Evolutionary conservation across 2,329 filamentous ascomycete genomes (phyloP), one percentile per base, ranked within the genome.

Genomic region (Pyricularia sp.): DNA sequence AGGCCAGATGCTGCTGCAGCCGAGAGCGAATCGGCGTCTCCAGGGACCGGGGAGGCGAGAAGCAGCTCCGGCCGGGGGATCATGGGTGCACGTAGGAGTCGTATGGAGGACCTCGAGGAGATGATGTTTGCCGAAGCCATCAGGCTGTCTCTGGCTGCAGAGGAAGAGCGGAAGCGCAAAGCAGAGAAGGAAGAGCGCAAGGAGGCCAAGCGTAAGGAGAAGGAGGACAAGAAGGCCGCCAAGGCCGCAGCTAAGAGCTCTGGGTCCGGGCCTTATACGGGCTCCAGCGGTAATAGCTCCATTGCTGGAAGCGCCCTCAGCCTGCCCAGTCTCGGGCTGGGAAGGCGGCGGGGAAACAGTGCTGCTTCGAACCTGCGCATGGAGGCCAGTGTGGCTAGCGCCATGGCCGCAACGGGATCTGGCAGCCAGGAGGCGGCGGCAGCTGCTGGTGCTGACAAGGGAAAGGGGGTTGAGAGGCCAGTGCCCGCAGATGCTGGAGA

Each of bases 91-190:
- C 74, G 82, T 70, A 78, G 83, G 64, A 77, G 76, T 69, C 85
- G 92, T 33, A 88, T 96, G 76, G 92, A 96, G 26, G 94, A 98
- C 73, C 84, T 98, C 0, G 95, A 99, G 77, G 94, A 97, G 66
- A 92, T 99, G 83, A 99, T 99, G 95, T 93, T 98, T 83, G 93
- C 95, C 84, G 95, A 99, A 78, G 95, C 95, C 0, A 96, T 99
- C 65, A 86, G 95, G 58, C 79, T 97, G 33, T 97, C 93, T 65
- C 82, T 99, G n/a, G 93, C 91, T 0, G 90, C 92, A 1, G 95
- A 99, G 77, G 94, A 98, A 75, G 94, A 98, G 61, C 87, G 94
- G n/a, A 91, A 93, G 73, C 90, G 87, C 65, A 95, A 92, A 75
- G 90, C 91, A 66, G 92, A 95, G 67, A 94, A 94, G 76, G 92